Conservation (phyloP, 257 asterid genomes). For the Pogostemon cablin region DNA sequence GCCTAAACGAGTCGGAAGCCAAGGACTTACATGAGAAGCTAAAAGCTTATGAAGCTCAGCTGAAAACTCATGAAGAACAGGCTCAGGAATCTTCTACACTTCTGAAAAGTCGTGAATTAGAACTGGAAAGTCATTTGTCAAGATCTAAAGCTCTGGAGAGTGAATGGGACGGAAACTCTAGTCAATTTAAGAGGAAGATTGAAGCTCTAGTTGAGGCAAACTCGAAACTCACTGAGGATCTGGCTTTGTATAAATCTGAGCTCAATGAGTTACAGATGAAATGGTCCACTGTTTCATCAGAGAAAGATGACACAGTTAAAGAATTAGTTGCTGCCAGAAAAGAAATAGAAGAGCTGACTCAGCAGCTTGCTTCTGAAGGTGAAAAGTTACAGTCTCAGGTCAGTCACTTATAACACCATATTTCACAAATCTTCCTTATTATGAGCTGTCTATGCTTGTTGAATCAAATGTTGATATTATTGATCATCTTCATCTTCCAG, state of each 20-base stretch:
- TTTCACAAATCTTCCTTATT: background rate
- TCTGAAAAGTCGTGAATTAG: conserved; percentile 53
- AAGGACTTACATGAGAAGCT: conserved; percentile 65
- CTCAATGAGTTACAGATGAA: conserved; percentile 48
- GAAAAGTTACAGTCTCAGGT: conserved; percentile 85
- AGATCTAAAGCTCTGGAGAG: conserved; percentile 58
- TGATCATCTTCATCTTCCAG: conserved; percentile 42
- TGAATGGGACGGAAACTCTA: conserved; percentile 52
- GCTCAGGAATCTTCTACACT: conserved; percentile 54
- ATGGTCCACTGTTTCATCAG: conserved; percentile 47
- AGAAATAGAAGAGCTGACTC: conserved; percentile 60
- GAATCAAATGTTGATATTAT: conserved; percentile 10
- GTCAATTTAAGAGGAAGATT: conserved; percentile 52
- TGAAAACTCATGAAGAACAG: conserved; percentile 55
- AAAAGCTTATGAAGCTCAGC: conserved; percentile 57
- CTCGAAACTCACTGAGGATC: conserved; percentile 58
- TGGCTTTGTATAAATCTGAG: conserved; percentile 59
- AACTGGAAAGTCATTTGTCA: conserved; percentile 54
- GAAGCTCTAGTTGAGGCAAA: conserved; percentile 56
- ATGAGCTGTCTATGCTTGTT: conserved; percentile 6
- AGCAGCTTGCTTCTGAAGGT: conserved; percentile 62
- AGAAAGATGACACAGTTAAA: conserved; percentile 49
- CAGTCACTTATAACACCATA: conserved; percentile 19
- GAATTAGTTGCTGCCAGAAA: conserved; percentile 52
- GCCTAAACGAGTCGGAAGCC: conserved; percentile 70